phyloP scores from a whole-genome alignment of 768 basidiomycete species.

The Hypsizygus marmoreus region DNA sequence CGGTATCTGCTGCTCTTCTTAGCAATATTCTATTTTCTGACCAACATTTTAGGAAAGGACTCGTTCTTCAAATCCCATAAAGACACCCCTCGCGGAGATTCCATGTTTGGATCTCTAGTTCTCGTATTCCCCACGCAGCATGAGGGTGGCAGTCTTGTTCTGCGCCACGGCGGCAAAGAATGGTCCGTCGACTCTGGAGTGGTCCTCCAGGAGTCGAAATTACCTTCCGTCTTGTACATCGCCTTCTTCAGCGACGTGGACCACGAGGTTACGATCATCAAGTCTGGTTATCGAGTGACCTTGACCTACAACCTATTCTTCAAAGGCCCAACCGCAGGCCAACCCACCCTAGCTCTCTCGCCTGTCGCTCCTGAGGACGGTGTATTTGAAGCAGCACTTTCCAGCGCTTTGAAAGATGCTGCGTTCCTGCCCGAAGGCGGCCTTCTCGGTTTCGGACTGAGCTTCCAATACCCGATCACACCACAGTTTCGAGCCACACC shows the following conservation, averaged over 20 bases:
- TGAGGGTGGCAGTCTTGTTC: slow-evolving; percentile 44
- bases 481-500: background rate
- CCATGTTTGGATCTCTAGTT: slow-evolving; percentile 56
- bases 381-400: slow-evolving; percentile 13
- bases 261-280: slow-evolving; percentile 38
- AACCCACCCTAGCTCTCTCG: background rate
- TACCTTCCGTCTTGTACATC: slow-evolving; percentile 33
- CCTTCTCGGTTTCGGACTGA: slow-evolving; percentile 39
- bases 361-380: slow-evolving; percentile 13
- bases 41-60: slow-evolving; percentile 34
- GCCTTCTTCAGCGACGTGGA: slow-evolving; percentile 43
- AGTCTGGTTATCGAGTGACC: slow-evolving; percentile 40
- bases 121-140: slow-evolving; percentile 48
- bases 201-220: slow-evolving; percentile 4
- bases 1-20: slow-evolving; percentile 18
- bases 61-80: slow-evolving; percentile 53
- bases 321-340: too few relatives aligned
- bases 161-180: slow-evolving; percentile 34
- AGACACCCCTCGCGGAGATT: slow-evolving; percentile 44
- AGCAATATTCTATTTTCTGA: background rate
- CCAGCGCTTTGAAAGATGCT: slow-evolving; percentile 29
- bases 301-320: slow-evolving; percentile 45
- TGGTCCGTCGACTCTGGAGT: slow-evolving; percentile 34
- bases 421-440: slow-evolving; percentile 41
- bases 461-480: slow-evolving; percentile 36